Conservation (phyloP, 495 filamentous ascomycete species). For the Tuber indicum region DNA sequence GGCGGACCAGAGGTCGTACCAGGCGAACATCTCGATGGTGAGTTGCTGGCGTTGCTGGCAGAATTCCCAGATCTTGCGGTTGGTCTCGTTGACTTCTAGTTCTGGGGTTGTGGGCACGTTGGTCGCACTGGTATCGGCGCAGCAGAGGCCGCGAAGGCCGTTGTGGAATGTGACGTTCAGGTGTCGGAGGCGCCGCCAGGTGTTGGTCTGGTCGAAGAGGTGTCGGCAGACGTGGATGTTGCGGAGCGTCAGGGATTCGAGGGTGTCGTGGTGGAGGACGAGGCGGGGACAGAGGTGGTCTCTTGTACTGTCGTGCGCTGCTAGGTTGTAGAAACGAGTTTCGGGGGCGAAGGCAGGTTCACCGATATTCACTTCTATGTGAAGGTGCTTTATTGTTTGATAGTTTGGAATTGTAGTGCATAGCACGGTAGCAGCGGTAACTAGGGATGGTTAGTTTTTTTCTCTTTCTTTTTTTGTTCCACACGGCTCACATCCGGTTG, state of each 20-base stretch:
- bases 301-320: conserved; percentile 32
- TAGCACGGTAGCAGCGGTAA: conserved; percentile 33
- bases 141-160: conserved; percentile 33
- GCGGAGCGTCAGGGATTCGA: conserved; percentile 38
- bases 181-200: conserved; percentile 28
- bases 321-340: conserved; percentile 36
- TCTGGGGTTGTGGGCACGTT: conserved; percentile 29
- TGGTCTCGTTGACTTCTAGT: conserved; percentile 25
- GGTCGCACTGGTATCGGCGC: conserved; percentile 13
- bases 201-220: conserved; percentile 29
- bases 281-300: conserved; percentile 39
- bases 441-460: conserved; percentile 6
- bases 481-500: not conserved
- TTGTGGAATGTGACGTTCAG: conserved; percentile 33
- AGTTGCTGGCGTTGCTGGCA: conserved; percentile 20
- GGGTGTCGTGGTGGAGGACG: conserved; percentile 23
- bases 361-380: conserved; percentile 33
- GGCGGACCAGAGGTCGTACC: conserved; percentile 20
- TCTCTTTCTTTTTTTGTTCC: not conserved
- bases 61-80: conserved; percentile 20
- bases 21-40: conserved; percentile 23
- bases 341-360: conserved; percentile 36
- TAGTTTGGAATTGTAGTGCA: conserved; percentile 35
- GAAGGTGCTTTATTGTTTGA: conserved; percentile 35
- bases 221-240: conserved; percentile 35